Base-by-base conservation (phyloP, 2,329 filamentous ascomycete species). In the Monosporascus sp. region DNA sequence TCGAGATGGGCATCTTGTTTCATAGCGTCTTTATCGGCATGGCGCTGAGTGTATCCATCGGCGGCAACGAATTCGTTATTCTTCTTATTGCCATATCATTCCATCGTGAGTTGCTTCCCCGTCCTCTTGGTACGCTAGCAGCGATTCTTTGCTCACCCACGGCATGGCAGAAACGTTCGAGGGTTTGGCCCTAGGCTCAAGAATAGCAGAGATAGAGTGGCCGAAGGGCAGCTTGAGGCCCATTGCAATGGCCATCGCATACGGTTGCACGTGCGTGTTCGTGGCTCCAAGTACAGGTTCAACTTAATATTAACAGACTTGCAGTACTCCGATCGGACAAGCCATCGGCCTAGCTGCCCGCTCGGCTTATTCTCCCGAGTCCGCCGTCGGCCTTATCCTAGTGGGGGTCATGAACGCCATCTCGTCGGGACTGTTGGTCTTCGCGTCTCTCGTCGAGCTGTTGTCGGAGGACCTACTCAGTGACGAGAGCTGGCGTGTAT, bases 371-470 rank as follows among this genome's bases (percentile, higher is more conserved):
- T 84, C 83, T 60, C 86, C 86, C 4, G 74, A 78, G 51, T 86
- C 83, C 17, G 78, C 85, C 52, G 74, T 81, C 0, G 86, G 86
- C 0, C 72, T 90, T 18, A 73, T 90, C 18, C 81, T 89, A 65
- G 86, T 89, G 18, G 86, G 86, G 2, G 80, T 87, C 62, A 89
- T 88, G 74, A 90, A 90, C 65, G 85, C 85, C 25, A 83, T 90
- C 50, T 88, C 84, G 20, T 83, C 84, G 49, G 86, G 87, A 1
- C 70, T 90, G n/a, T 71, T 90, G 8, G 75, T 88, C 3, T 90
- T 88, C 67, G 86, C 87, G 0, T 85, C 85, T 0, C 71, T 90
- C 49, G 84, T 90, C 22, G 85, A 90, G 68, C 75, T 90, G 47
- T 73, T 90, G 50, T 84, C 85, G 0, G 85, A 89, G 64, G 86